Evolutionary conservation across 495 filamentous ascomycete genomes (phyloP).

Genomic region (Bathelium albidoporum): DNA sequence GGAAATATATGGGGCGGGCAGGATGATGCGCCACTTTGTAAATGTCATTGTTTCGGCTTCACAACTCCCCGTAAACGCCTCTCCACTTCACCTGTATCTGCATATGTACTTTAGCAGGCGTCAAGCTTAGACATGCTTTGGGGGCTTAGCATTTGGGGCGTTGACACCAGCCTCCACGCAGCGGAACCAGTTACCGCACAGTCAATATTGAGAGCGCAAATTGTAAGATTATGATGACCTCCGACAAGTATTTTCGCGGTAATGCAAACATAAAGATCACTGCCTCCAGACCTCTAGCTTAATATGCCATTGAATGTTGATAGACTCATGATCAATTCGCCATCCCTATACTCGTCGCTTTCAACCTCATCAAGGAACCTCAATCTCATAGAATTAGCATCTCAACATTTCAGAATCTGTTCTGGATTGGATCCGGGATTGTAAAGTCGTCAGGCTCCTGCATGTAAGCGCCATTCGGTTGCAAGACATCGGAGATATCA

Average conservation of each 20-base stretch:
- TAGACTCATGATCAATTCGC: not conserved
- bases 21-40: not conserved
- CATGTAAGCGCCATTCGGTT: not conserved
- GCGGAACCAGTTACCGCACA: not conserved
- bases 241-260: not conserved
- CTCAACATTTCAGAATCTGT: not conserved
- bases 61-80: not conserved
- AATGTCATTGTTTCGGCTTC: not conserved
- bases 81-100: slow-evolving; percentile 1
- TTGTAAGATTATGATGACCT: not conserved
- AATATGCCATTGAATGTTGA: no score
- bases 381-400: no score
- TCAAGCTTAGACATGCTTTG: not conserved
- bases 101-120: slow-evolving; percentile 4
- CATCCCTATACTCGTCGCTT: not conserved
- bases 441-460: not conserved
- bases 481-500: not conserved
- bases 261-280: not conserved
- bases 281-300: not conserved
- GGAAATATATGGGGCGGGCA: not conserved
- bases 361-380: not conserved
- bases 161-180: not conserved
- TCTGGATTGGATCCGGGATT: not conserved
- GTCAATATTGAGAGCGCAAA: not conserved
- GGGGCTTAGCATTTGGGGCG: slow-evolving; percentile 3